Percentiles rank a stretch among this genome's conserved stretches.
These are phyloP conservation scores for Penicillium sp. DNA, from an alignment of 2,329 filamentous ascomycete genomes.

Conservation along the genomic window DNA sequence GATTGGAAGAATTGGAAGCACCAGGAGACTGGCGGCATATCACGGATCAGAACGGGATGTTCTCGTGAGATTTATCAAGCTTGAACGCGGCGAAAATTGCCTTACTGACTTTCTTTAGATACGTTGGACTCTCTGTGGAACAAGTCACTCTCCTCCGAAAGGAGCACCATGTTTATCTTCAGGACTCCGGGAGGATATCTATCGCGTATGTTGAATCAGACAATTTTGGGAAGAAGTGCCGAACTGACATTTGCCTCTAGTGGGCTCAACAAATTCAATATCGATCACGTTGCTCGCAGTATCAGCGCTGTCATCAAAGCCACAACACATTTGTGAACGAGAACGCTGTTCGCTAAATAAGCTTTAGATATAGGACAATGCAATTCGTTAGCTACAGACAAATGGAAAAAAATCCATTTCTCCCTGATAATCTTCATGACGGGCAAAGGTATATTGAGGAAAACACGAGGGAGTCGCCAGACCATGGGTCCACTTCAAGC, in stretches of 20 bases:
- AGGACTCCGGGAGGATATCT: conserved; percentile 17
- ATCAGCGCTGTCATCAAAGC: conserved; percentile 16
- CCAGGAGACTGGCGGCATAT: conserved; percentile 15
- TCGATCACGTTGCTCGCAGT: conserved; percentile 10
- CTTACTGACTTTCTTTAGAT: conserved; percentile 9
- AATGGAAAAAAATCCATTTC: too few species aligned
- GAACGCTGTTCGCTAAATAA: too few species aligned
- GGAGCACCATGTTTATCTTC: conserved; percentile 15
- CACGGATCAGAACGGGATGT: conserved; percentile 18
- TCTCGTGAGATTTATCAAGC: conserved; percentile 6
- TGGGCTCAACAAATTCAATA: conserved; percentile 15
- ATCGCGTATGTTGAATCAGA: conserved; percentile 10
- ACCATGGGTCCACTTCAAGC: conserved; percentile 67
- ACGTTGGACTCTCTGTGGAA: conserved; percentile 13
- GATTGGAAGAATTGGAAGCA: conserved; percentile 12
- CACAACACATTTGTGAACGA: not conserved
- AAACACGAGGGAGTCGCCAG: conserved; percentile 40
- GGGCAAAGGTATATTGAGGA: too few species aligned
- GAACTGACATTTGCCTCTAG: conserved; percentile 5
- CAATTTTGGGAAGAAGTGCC: not conserved
- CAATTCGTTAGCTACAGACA: too few species aligned
- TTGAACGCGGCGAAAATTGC: not conserved
- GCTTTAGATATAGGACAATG: too few species aligned
- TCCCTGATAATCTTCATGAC: too few species aligned
- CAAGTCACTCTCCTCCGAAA: conserved; percentile 11